Evolutionary conservation across 306 rosid genomes (phyloP).

Genomic region (Acacia acuminata): DNA sequence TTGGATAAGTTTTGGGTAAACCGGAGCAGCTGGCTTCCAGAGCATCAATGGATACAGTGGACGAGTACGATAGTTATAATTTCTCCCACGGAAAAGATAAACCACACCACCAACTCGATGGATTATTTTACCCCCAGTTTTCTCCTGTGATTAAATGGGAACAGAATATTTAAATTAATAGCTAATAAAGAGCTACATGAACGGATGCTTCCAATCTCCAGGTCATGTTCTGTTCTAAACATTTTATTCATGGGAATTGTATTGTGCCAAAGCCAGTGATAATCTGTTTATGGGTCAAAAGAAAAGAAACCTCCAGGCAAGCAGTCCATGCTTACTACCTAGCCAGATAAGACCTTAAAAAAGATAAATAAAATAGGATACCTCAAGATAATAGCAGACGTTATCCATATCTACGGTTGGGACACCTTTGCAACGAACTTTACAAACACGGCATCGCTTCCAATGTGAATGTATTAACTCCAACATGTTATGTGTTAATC

Average conservation of each 20-base stretch:
- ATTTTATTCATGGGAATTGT: conserved; percentile 12
- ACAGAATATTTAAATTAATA: conserved; percentile 20
- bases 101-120: conserved; percentile 82
- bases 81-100: conserved; percentile 92
- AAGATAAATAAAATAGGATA: conserved; percentile 30
- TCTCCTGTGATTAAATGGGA: conserved; percentile 56
- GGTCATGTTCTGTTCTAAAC: not conserved
- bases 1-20: conserved; percentile 91
- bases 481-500: conserved; percentile 95
- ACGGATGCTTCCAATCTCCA: not conserved
- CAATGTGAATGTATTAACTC: conserved; percentile 95
- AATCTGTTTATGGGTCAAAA: not conserved
- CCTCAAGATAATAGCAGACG: conserved; percentile 86
- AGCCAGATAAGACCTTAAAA: not conserved
- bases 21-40: conserved; percentile 98
- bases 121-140: conserved; percentile 87
- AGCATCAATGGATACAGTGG: conserved; percentile 97
- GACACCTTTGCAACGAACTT: conserved; percentile 90
- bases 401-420: conserved; percentile 95
- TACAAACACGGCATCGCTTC: conserved; percentile 76
- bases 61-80: conserved; percentile 75
- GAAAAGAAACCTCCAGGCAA: not conserved
- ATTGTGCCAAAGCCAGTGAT: not conserved
- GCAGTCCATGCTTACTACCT: not conserved
- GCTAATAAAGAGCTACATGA: conserved; percentile 1